phyloP scores from a whole-genome alignment of 169 alveolate genomes.

The Perkinsus olseni region DNA sequence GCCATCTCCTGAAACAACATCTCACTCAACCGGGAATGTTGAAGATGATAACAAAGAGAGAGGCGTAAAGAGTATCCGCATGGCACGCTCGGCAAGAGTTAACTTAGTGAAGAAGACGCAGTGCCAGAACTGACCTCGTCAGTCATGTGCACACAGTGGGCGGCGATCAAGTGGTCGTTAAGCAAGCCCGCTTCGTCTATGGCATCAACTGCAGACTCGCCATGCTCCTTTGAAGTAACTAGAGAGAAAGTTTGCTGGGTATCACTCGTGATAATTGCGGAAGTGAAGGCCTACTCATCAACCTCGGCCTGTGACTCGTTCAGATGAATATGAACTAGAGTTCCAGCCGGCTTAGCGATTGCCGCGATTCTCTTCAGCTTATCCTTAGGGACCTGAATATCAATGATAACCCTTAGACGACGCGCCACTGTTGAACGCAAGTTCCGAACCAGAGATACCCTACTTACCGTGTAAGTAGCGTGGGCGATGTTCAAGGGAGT shows the following conservation, averaged over 20 bases:
- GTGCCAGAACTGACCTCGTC: slow-evolving; percentile 3
- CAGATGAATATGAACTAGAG: slow-evolving; percentile 7
- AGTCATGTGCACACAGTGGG: slow-evolving; percentile 18
- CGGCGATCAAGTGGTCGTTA: background rate
- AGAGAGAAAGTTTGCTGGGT: background rate
- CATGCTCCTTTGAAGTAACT: background rate
- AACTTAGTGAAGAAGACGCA: too few species aligned
- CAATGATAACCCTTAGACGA: background rate
- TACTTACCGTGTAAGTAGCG: background rate
- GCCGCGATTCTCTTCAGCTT: background rate
- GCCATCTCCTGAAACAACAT: background rate
- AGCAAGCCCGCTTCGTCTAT: background rate
- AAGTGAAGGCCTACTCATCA: background rate
- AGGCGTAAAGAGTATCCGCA: background rate
- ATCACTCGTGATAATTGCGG: background rate
- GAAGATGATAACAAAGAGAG: background rate
- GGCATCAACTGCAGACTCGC: background rate
- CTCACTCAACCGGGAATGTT: background rate
- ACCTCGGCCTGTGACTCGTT: slow-evolving; percentile 10
- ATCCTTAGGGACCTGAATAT: background rate
- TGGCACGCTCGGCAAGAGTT: too few species aligned
- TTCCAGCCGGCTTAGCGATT: background rate
- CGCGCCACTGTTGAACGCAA: too few species aligned
- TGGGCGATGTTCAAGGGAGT: background rate
- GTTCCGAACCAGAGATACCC: background rate